Percentiles rank a stretch among this genome's conserved stretches.
phyloP scores from a whole-genome alignment of 2,329 filamentous ascomycete species.

The Cadophora luteo-olivacea region DNA sequence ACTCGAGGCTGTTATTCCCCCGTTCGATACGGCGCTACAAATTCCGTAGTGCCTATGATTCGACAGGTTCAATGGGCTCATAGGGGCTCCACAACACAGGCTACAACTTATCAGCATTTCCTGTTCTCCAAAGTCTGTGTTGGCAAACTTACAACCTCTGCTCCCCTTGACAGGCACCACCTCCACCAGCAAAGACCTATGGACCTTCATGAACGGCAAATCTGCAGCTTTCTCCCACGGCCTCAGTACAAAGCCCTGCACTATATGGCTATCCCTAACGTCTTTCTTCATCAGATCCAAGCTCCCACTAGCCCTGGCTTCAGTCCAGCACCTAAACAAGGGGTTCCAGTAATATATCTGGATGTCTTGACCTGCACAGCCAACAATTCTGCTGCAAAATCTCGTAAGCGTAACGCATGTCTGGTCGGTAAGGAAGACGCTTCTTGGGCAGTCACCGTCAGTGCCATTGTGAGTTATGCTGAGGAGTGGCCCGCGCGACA shows the following conservation, averaged over 20 bases:
- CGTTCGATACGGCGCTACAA: too few relatives aligned
- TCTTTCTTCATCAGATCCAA: background rate
- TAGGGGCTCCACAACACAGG: background rate
- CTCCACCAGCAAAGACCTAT: background rate
- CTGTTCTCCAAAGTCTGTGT: background rate
- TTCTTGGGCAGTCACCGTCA: too few relatives aligned
- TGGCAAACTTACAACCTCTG: background rate
- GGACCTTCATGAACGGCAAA: background rate
- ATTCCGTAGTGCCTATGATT: background rate
- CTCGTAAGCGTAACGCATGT: background rate
- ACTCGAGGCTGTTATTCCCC: background rate
- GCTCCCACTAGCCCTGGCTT: background rate
- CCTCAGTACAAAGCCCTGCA: background rate
- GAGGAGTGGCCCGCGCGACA: background rate
- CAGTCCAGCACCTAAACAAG: background rate
- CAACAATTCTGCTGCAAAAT: background rate
- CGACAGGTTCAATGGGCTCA: background rate
- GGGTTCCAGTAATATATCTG: background rate
- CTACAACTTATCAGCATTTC: background rate
- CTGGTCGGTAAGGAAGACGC: background rate
- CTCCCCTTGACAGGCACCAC: background rate
- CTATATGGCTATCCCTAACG: background rate
- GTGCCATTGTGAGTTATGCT: background rate
- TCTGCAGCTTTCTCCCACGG: background rate
- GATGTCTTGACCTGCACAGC: background rate